Percentiles rank a stretch among this genome's conserved stretches.
Conservation (phyloP, 129 eudicot genomes). For the Pulicaria dysenterica region DNA sequence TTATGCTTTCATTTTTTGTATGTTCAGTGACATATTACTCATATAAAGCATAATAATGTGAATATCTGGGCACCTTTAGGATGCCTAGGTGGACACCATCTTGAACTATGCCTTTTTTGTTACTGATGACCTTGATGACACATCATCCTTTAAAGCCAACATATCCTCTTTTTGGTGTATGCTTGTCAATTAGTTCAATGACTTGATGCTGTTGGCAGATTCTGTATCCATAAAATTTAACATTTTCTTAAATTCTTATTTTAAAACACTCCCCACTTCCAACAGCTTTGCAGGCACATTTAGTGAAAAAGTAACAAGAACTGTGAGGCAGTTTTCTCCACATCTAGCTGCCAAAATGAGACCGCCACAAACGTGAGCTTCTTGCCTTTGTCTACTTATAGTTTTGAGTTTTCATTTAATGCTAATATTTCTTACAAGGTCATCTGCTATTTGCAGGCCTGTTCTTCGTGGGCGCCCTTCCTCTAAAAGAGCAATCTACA, state of each 20-base stretch:
- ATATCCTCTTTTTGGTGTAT: constrained; percentile 5
- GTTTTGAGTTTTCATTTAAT: not conserved
- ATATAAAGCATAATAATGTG: not conserved
- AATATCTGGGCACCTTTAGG: not conserved
- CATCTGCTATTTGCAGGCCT: constrained; percentile 56
- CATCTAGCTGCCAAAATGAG: constrained; percentile 99
- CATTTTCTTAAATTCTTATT: not conserved
- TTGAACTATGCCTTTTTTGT: not conserved
- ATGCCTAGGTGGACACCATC: constrained; percentile 3
- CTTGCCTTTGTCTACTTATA: not conserved
- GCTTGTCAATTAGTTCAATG: not conserved
- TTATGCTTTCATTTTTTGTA: not conserved
- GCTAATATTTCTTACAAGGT: constrained; percentile 23
- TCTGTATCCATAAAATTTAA: not conserved
- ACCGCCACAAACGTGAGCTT: constrained; percentile 82
- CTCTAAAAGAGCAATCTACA: constrained; percentile 71
- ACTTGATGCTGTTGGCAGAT: constrained; percentile 16
- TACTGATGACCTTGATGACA: not conserved
- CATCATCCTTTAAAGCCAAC: not conserved
- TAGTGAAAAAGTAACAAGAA: constrained; percentile 87
- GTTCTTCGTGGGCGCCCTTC: constrained; percentile 99
- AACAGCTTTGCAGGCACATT: constrained; percentile 94
- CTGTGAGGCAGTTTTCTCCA: constrained; percentile 82
- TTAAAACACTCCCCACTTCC: constrained; percentile 17
- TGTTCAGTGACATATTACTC: not conserved